Evolutionary conservation across 345 rosid species (phyloP).

Genomic region (Linum tenue): DNA sequence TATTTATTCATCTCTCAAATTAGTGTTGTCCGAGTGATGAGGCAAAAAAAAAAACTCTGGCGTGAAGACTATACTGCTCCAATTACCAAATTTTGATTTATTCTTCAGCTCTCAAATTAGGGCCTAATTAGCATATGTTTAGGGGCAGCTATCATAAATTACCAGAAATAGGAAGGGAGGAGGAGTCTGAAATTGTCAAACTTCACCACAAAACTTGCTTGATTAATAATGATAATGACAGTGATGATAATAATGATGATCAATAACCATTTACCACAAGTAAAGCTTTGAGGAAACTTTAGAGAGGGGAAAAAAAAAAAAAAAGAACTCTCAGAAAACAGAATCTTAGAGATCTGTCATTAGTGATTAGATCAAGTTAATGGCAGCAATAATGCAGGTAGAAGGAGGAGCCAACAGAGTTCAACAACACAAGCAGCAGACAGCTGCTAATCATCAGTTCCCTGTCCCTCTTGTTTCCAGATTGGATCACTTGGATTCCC

Average conservation of each 20-base stretch:
- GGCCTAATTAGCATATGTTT: too few species aligned
- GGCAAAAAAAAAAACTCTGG: too few species aligned
- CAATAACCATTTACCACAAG: neutral
- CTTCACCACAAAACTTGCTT: neutral
- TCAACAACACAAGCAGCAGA: neutral
- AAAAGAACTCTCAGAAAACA: too few species aligned
- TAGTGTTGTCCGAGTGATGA: too few species aligned
- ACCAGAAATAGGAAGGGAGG: neutral
- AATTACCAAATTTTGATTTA: too few species aligned
- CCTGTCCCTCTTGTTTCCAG: constrained; percentile 48
- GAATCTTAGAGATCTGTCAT: neutral
- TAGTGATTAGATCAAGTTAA: neutral
- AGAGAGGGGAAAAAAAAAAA: neutral
- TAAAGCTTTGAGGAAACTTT: neutral
- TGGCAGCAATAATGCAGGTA: neutral
- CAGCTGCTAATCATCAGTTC: constrained; percentile 17
- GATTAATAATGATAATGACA: neutral
- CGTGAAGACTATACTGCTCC: too few species aligned
- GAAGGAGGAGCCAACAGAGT: neutral
- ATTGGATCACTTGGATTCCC: constrained; percentile 66
- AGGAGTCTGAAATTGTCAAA: neutral
- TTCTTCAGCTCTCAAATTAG: too few species aligned
- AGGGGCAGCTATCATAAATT: too few species aligned
- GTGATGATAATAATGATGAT: too few species aligned
- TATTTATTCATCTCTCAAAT: too few species aligned